Conservation (phyloP, 2,329 filamentous ascomycete genomes). For the Raffaelea deltoideospora region DNA sequence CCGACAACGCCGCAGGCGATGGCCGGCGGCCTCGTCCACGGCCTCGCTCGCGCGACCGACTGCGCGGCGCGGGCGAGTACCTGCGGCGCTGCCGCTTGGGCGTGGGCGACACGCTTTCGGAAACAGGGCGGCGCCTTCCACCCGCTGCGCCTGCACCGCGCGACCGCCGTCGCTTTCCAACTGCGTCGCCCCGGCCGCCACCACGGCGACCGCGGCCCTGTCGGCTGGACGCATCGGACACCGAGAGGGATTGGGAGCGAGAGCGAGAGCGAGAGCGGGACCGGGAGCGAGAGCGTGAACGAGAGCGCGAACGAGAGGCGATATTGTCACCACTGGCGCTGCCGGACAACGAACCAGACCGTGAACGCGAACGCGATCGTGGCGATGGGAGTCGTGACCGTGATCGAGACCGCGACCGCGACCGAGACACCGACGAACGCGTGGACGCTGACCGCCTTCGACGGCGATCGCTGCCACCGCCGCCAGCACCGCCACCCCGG, state of each 20-base stretch:
- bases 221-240: neutral
- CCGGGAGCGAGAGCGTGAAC: neutral
- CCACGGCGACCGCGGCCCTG: neutral
- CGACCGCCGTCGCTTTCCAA: neutral
- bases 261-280: neutral
- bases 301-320: no score
- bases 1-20: no score
- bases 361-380: constrained; percentile 5
- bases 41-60: constrained; percentile 26
- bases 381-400: no score
- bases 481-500: constrained; percentile 21
- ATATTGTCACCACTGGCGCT: no score
- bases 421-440: constrained; percentile 14
- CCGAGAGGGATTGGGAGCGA: no score
- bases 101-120: constrained; percentile 23
- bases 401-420: constrained; percentile 4
- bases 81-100: constrained; percentile 37
- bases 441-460: constrained; percentile 27
- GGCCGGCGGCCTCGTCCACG: no score
- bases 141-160: neutral
- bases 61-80: constrained; percentile 30
- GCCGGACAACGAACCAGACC: neutral
- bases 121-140: constrained; percentile 19
- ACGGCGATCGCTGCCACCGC: constrained; percentile 25
- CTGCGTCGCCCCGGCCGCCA: neutral